Evolutionary conservation across 176 grass and related monocot genomes (phyloP).

Genomic region (Thinopyrum elongatum): DNA sequence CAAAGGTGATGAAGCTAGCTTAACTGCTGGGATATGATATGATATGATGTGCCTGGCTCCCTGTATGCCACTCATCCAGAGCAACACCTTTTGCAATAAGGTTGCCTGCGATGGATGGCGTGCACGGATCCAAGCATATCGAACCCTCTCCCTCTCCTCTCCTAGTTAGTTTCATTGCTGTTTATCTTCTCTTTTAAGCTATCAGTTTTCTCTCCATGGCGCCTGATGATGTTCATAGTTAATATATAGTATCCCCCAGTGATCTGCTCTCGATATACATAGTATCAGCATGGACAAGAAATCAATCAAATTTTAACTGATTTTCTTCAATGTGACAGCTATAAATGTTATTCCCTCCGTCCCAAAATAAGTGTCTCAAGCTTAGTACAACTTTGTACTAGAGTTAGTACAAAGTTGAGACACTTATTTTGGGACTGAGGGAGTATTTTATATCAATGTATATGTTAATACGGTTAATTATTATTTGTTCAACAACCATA

Average conservation of each 20-base stretch:
- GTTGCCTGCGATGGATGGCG: slow-evolving; percentile 61
- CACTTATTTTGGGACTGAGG: too few relatives aligned
- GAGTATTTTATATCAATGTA: not conserved
- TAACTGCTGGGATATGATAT: not conserved
- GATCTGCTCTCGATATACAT: not conserved
- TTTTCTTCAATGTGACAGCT: not conserved
- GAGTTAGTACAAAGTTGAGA: too few relatives aligned
- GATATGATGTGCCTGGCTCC: slow-evolving; percentile 59
- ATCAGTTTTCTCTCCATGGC: not conserved
- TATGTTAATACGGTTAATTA: not conserved
- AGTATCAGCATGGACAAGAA: not conserved
- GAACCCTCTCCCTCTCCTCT: not conserved
- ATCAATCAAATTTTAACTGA: not conserved
- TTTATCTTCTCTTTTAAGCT: not conserved
- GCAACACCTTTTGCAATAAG: slow-evolving; percentile 13
- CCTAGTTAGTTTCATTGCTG: not conserved
- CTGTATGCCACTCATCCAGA: slow-evolving; percentile 72
- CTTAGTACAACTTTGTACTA: too few relatives aligned
- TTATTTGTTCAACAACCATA: not conserved
- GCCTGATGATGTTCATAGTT: not conserved
- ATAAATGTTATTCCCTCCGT: not conserved
- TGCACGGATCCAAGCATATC: slow-evolving; percentile 67
- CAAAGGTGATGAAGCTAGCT: slow-evolving; percentile 18
- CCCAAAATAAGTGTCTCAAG: too few relatives aligned
- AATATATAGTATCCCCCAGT: not conserved